Conservation (phyloP, 1,284 basidiomycete species). For the Testicularia cyperi region DNA sequence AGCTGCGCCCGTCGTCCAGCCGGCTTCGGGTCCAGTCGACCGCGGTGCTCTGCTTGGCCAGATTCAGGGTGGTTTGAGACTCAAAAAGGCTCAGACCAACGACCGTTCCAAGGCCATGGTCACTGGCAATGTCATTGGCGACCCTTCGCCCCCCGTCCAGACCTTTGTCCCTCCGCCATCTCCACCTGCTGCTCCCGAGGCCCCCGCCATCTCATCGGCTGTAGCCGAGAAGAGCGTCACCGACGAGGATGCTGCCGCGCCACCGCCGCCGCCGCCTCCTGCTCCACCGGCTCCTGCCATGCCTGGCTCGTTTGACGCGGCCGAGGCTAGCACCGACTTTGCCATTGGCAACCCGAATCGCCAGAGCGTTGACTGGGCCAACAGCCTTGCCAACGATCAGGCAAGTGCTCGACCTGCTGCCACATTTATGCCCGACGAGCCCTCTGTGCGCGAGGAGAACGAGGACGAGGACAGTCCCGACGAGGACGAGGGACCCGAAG, state of each 20-base stretch:
- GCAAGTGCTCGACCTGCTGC: constrained; percentile 58
- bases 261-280: constrained; percentile 51
- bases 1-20: constrained; percentile 44
- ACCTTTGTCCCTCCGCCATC: constrained; percentile 54
- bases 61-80: constrained; percentile 76
- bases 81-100: constrained; percentile 78
- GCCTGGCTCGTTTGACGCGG: constrained; percentile 36
- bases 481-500: constrained; percentile 40
- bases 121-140: constrained; percentile 75
- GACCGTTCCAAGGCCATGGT: constrained; percentile 75
- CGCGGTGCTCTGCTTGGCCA: constrained; percentile 74
- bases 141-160: constrained; percentile 70
- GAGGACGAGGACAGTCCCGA: constrained; percentile 63
- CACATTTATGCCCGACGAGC: constrained; percentile 64
- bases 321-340: constrained; percentile 57
- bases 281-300: constrained; percentile 59
- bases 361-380: constrained; percentile 89
- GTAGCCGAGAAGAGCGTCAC: constrained; percentile 19
- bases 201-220: constrained; percentile 35
- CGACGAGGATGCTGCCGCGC: constrained; percentile 4
- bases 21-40: constrained; percentile 63
- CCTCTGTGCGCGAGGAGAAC: constrained; percentile 68
- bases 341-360: constrained; percentile 65
- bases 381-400: constrained; percentile 77
- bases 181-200: constrained; percentile 31